A percentile compares a stretch with the other conserved stretches of the same genome.
Conservation (phyloP, 192 early-diverging fungal species). For the Rhizoclosmatium globosum region DNA sequence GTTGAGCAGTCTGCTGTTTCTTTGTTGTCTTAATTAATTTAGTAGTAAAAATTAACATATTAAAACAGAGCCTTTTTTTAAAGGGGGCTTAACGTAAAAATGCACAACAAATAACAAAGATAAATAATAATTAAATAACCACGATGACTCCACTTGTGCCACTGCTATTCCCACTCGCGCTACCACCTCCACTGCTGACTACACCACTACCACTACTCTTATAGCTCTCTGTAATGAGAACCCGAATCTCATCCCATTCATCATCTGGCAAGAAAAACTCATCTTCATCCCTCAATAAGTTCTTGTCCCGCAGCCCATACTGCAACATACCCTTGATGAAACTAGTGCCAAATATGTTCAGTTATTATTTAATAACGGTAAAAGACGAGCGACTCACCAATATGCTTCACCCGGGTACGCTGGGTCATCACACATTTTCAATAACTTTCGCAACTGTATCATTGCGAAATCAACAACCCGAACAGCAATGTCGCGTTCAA, state of each 20-base stretch:
- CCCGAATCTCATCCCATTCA: conserved; percentile 46
- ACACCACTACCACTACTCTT: too few species aligned
- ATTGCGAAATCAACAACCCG: conserved; percentile 36
- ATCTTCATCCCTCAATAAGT: conserved; percentile 40
- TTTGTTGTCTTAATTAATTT: too few species aligned
- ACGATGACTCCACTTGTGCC: too few species aligned
- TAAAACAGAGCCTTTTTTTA: too few species aligned
- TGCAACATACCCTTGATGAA: conserved; percentile 48
- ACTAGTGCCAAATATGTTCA: neutral
- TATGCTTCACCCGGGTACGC: conserved; percentile 47
- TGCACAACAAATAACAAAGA: too few species aligned
- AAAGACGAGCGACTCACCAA: conserved; percentile 27
- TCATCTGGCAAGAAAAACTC: conserved; percentile 45
- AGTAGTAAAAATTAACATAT: too few species aligned
- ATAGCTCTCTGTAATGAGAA: too few species aligned
- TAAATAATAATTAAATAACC: too few species aligned
- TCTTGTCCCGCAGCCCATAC: conserved; percentile 41
- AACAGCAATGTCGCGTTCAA: conserved; percentile 34
- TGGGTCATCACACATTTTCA: conserved; percentile 40
- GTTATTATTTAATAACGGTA: neutral
- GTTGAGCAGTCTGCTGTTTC: too few species aligned
- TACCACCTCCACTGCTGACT: too few species aligned
- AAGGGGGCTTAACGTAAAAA: too few species aligned
- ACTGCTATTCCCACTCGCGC: too few species aligned
- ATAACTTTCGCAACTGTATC: conserved; percentile 25